Evolutionary conservation across 495 filamentous ascomycete genomes (phyloP), one percentile per base, ranked within the genome.

Genomic region (Penicillium desertorum): DNA sequence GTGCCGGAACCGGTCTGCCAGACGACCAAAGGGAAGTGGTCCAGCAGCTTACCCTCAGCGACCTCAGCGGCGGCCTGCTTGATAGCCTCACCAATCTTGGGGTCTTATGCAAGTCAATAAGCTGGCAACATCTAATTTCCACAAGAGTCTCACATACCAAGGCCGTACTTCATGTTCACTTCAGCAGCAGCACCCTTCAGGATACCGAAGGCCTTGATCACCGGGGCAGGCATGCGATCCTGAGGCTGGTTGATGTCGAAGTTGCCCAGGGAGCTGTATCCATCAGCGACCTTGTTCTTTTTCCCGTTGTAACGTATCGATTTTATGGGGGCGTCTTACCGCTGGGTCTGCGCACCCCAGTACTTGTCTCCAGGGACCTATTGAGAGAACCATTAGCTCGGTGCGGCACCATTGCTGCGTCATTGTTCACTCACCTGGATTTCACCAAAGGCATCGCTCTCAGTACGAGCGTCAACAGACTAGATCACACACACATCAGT

Each of bases 1-100:
- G 94, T 98, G 66, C 94, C 94, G 17, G 95, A 98, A 55, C 94
- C 94, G 37, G 94, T 98, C 76, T 98, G 94, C 94, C 94, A 98
- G 67, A 98, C 93, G 51, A 98, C 94, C 48, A 98, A 88, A 54
- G 92, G 94, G 79, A 98, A 98, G 84, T 98, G 94, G 75, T 96
- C 92, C 69, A 96, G 74, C 61, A 98, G 87, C 83, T 97, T 96
- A 65, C 93, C 86, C 62, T 88, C 87, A 44, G 92, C 92, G 39
- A 98, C 95, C 77, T 98, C 94, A 52, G 86, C 83, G 34, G 94
- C 91, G 54, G 94, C 94, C 80, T 96, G 85, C 75, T 97, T 83
- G 65, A 98, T 97, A 52, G 94, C 94, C 72, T 91, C 82, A 61
- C 91, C 95, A 61, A 98, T 76, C 80, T 89, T 92, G 58, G 91